phyloP scores from a whole-genome alignment of 306 rosid genomes.

The Lagenaria siceraria region DNA sequence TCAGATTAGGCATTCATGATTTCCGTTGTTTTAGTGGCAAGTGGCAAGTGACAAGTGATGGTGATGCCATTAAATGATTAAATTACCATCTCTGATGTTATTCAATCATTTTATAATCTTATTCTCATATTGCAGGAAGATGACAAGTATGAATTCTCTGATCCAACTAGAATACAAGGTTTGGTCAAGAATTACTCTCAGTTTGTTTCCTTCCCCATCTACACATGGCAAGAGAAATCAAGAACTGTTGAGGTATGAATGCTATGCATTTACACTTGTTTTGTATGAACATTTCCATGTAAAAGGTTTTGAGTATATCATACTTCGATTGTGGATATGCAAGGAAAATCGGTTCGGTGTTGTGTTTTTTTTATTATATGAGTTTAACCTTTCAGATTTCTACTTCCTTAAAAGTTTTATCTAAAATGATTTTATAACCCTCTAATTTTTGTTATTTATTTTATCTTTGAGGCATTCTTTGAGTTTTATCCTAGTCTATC shows the following conservation, averaged over 20 bases:
- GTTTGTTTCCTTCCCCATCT: slow-evolving; percentile 96
- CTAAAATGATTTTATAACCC: not conserved
- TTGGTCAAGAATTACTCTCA: slow-evolving; percentile 97
- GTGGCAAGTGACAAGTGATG: not conserved
- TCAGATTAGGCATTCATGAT: not conserved
- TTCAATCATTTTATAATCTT: not conserved
- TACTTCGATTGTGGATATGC: not conserved
- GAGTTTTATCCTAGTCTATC: not conserved
- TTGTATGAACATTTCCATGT: not conserved
- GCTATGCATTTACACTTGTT: not conserved
- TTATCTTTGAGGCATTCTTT: not conserved
- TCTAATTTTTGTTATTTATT: not conserved
- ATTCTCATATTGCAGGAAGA: slow-evolving; percentile 37
- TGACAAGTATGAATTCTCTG: slow-evolving; percentile 93
- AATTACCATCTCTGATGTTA: not conserved
- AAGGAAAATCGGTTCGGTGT: not conserved
- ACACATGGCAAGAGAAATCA: slow-evolving; percentile 92
- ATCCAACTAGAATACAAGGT: slow-evolving; percentile 69
- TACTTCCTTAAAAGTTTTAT: not conserved
- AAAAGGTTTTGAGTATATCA: not conserved
- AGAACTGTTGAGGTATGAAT: slow-evolving; percentile 69
- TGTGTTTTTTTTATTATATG: not conserved
- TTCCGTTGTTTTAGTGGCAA: not conserved
- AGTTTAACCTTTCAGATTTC: not conserved
- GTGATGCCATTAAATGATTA: not conserved